Percentiles rank a stretch among this genome's conserved stretches.
These are phyloP conservation scores for Arctostaphylos glauca DNA, from an alignment of 148 eudicot genomes.

Conservation along the genomic window DNA sequence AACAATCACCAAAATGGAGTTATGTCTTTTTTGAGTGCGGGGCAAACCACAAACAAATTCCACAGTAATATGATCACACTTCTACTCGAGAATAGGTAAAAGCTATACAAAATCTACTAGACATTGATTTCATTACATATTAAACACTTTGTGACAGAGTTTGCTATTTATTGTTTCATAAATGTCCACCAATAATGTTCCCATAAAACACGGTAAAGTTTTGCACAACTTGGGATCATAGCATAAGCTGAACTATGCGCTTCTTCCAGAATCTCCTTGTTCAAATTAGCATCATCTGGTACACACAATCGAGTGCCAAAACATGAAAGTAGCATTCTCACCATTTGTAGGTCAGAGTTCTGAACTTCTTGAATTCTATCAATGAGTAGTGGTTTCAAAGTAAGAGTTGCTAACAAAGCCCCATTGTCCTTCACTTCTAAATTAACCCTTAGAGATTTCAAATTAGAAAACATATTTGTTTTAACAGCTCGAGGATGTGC, in stretches of 20 bases:
- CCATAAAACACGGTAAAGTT: neutral
- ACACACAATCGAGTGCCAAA: neutral
- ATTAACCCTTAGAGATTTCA: neutral
- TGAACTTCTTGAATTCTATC: neutral
- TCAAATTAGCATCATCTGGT: neutral
- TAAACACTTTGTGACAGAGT: neutral
- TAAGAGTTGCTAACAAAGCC: neutral
- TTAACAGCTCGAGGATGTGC: no score
- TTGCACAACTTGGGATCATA: neutral
- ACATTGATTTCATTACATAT: neutral
- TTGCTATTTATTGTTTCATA: neutral
- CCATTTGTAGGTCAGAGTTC: neutral
- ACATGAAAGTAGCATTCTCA: neutral
- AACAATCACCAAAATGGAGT: neutral
- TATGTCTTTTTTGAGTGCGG: neutral
- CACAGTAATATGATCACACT: neutral
- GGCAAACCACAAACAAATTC: neutral
- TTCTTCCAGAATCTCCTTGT: neutral
- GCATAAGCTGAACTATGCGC: neutral
- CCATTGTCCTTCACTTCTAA: neutral
- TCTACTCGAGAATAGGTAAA: neutral
- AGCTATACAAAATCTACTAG: neutral
- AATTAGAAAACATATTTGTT: no score
- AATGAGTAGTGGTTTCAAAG: neutral
- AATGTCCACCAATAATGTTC: neutral